A percentile compares a stretch with the other conserved stretches of the same genome.
Conservation (phyloP, 805 yeast genomes). For the Barnettozyma vustinii region DNA sequence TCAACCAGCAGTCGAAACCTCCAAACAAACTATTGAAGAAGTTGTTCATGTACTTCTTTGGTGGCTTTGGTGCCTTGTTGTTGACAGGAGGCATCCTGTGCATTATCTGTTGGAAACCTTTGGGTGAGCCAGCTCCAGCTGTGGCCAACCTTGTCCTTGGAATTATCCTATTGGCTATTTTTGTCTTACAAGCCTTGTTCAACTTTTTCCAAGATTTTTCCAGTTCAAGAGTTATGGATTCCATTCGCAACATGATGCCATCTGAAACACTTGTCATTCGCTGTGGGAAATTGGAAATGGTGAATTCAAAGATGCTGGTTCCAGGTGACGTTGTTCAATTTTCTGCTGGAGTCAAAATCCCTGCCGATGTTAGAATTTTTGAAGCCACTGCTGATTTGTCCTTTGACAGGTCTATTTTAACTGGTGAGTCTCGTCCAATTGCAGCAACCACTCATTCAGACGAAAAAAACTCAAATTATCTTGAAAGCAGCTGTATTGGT, state of each 20-base stretch:
- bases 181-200: not conserved
- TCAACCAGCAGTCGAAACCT: not conserved
- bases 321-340: not conserved
- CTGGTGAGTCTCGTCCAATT: not conserved
- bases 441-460: not conserved
- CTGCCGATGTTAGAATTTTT: not conserved
- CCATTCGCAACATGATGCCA: not conserved
- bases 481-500: not conserved
- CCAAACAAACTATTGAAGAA: not conserved
- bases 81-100: not conserved
- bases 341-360: not conserved
- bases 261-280: not conserved
- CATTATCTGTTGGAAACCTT: not conserved
- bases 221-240: not conserved
- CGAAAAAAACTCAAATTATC: not conserved
- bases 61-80: not conserved
- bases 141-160: not conserved
- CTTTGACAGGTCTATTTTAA: not conserved
- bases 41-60: not conserved
- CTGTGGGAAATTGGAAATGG: not conserved
- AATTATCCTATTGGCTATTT: not conserved
- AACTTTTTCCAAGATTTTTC: not conserved
- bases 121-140: not conserved
- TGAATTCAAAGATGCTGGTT: not conserved
- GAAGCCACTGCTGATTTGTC: not conserved